Conservation (phyloP, 345 rosid genomes). For the Eucalyptus erythrocorys region DNA sequence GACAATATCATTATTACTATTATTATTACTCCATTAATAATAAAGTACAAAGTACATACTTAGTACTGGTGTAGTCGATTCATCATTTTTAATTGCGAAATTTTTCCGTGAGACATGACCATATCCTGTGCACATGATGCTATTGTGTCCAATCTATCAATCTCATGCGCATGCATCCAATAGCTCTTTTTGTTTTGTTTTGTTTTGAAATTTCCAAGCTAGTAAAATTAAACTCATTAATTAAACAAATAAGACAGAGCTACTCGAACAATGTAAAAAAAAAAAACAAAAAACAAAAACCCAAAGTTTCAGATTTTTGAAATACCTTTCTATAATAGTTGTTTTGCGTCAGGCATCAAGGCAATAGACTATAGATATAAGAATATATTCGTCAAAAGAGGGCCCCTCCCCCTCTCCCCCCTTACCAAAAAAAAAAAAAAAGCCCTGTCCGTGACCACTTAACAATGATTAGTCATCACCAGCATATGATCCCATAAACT, state of each 20-base stretch:
- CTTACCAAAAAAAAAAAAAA: fast-evolving
- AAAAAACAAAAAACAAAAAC: no score
- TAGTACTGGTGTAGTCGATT: fast-evolving
- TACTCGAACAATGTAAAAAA: no score
- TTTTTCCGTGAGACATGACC: background rate
- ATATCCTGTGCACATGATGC: background rate
- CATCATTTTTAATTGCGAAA: fast-evolving
- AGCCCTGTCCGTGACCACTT: background rate
- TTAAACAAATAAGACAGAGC: no score
- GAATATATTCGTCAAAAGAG: no score
- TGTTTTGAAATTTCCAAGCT: no score
- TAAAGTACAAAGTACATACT: fast-evolving
- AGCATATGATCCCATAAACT: background rate
- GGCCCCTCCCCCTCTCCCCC: no score
- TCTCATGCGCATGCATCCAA: no score
- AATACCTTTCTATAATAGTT: background rate
- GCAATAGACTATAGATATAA: background rate
- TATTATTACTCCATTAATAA: no score
- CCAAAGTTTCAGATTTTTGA: background rate
- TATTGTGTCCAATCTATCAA: background rate
- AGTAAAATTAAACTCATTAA: no score
- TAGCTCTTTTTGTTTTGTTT: no score
- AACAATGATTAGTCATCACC: background rate
- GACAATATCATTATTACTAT: no score
- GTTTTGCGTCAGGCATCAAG: background rate